Evolutionary conservation across 257 asterid genomes (phyloP), one percentile per base, ranked within the genome.

Genomic region (Avicennia marina): DNA sequence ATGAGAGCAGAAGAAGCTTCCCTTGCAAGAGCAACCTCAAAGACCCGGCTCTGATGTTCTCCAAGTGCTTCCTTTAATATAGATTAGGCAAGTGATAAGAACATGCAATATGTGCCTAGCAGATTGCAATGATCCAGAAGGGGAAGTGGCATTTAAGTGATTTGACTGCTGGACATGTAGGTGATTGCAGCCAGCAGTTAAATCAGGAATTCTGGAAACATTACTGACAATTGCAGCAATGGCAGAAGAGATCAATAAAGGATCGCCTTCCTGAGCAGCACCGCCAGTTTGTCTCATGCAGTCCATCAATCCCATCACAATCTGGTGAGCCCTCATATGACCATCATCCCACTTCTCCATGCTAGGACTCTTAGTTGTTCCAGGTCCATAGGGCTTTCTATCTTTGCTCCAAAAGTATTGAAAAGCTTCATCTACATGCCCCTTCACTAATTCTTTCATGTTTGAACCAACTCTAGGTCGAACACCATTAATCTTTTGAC

Each of bases 231-330:
- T 82, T 50, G 97, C 97, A 65, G 95, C 81, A 74, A 93, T 75
- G 36, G 99, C 99, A 20, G 95, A 89, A 25, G 99, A 86, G 52
- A 93, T 95, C 80, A 93, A 74, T 18, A 84, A 77, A 49, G 99
- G 99, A 59, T 89, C 97, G 29, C 97, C 99, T 85, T 93, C 99
- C 80, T 93, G 99, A 69, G 99, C 99, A 25, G 99, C 97, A 69
- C 99, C 99, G 50, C 99, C 99, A 63, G 99, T 93, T 75, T 89
- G 97, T 63, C 87, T 89, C 94, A 93, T 93, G 82, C 99, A 93
- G 57, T 93, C 99, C 77, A 89, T 77, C 78, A 93, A 74, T 53
- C 96, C 94, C 64, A 70, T 65, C 31, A 93, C 95, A 65, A 86
- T 81, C 60, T 89, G 82, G 54, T 86, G 95, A 61, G 96, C 97